Evolutionary conservation across 106 monocot genomes (phyloP).

Genomic region (Agapanthus africanus): DNA sequence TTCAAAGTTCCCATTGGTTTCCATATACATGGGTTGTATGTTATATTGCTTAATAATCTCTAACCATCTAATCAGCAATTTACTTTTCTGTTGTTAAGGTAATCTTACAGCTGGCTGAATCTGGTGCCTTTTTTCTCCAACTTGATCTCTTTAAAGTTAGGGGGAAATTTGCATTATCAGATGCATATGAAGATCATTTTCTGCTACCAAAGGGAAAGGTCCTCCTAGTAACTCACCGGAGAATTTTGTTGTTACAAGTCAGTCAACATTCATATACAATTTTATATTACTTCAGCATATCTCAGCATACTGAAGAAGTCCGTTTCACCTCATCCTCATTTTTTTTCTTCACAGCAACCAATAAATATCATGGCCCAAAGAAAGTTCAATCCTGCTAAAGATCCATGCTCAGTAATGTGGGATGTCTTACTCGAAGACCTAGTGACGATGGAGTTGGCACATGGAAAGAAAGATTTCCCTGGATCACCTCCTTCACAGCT

Average conservation of each 20-base stretch:
- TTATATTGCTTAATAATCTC: neutral
- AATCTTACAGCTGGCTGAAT: slow-evolving; percentile 92
- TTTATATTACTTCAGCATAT: neutral
- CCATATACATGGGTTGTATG: neutral
- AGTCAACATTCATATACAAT: slow-evolving; percentile 6
- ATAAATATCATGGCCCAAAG: slow-evolving; percentile 54
- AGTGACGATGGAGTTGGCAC: slow-evolving; percentile 68
- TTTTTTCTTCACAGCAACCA: slow-evolving; percentile 59
- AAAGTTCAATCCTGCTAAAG: slow-evolving; percentile 87
- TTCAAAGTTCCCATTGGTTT: neutral
- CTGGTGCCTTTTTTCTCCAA: slow-evolving; percentile 86
- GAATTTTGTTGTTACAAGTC: slow-evolving; percentile 83
- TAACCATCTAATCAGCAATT: neutral
- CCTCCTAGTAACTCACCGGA: slow-evolving; percentile 72
- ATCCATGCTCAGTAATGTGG: slow-evolving; percentile 88
- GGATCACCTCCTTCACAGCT: slow-evolving; percentile 64
- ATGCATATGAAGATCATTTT: slow-evolving; percentile 98
- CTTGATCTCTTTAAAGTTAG: slow-evolving; percentile 96
- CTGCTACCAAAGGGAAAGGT: slow-evolving; percentile 84
- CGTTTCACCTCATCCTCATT: neutral
- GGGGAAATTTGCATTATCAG: slow-evolving; percentile 92
- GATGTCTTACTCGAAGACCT: slow-evolving; percentile 78
- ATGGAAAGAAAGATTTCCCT: slow-evolving; percentile 59
- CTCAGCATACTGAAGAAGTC: neutral
- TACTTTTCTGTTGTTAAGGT: slow-evolving; percentile 38